phyloP scores from a whole-genome alignment of 2,329 filamentous ascomycete genomes.

The Trichoderma oligosporum region DNA sequence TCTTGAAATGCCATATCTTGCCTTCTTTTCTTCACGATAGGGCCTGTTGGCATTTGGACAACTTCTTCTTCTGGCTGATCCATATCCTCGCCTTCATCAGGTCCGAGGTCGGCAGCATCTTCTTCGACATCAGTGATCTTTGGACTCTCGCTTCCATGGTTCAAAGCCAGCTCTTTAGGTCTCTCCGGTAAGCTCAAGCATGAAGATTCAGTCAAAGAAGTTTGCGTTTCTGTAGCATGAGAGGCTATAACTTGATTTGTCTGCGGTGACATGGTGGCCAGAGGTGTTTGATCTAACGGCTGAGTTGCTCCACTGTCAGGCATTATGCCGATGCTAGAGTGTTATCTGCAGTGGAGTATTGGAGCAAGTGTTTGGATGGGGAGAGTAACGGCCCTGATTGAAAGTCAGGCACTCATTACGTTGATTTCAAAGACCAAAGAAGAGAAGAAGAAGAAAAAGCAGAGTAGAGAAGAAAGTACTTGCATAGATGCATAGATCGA shows the following conservation, averaged over 20 bases:
- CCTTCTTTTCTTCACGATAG: constrained; percentile 46
- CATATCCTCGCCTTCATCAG: neutral
- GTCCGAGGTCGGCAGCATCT: neutral
- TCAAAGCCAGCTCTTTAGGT: neutral
- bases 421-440: too few species aligned
- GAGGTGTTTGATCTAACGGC: neutral
- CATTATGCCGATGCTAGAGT: neutral
- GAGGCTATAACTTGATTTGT: neutral
- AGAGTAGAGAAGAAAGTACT: too few species aligned
- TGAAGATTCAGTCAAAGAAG: neutral
- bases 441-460: too few species aligned
- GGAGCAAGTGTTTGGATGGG: neutral
- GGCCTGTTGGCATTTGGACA: constrained; percentile 33
- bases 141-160: neutral
- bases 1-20: constrained; percentile 50
- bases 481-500: too few species aligned
- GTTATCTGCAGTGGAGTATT: too few species aligned
- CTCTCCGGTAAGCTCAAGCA: neutral
- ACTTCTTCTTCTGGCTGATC: constrained; percentile 20
- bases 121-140: neutral
- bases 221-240: neutral
- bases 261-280: neutral
- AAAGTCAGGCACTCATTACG: too few species aligned
- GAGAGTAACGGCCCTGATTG: too few species aligned
- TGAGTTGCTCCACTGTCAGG: neutral